phyloP scores from a whole-genome alignment of 768 basidiomycete species.

The Boletus rubroflammeus region DNA sequence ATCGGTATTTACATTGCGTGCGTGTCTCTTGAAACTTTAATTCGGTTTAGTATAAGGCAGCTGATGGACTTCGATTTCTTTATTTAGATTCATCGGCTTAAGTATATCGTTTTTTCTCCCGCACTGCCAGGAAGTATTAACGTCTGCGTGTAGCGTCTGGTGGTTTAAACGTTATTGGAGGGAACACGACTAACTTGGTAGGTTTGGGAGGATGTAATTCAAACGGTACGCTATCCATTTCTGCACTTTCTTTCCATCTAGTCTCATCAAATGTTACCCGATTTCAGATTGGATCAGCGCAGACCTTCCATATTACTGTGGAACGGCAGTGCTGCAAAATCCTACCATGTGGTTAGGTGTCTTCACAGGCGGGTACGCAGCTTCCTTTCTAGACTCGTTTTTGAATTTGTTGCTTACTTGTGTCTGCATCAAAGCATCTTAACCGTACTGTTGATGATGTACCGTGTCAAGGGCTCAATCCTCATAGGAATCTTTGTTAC shows the following conservation, averaged over 20 bases:
- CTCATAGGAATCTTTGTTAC: slow-evolving; percentile 80
- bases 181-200: slow-evolving; percentile 65
- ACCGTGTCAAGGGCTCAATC: slow-evolving; percentile 79
- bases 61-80: slow-evolving; percentile 14
- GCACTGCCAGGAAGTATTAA: neutral
- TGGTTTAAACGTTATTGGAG: slow-evolving; percentile 75
- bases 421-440: slow-evolving; percentile 46
- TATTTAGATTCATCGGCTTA: slow-evolving; percentile 65
- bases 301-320: slow-evolving; percentile 58
- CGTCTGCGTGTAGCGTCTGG: slow-evolving; percentile 42
- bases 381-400: neutral
- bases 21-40: slow-evolving; percentile 26
- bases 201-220: slow-evolving; percentile 72
- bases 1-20: slow-evolving; percentile 87
- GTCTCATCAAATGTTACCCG: slow-evolving; percentile 4
- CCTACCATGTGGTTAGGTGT: slow-evolving; percentile 90
- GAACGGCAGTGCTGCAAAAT: slow-evolving; percentile 57
- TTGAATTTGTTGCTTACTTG: slow-evolving; percentile 5
- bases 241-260: slow-evolving; percentile 1
- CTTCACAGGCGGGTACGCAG: slow-evolving; percentile 70
- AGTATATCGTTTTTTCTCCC: slow-evolving; percentile 37
- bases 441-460: slow-evolving; percentile 78
- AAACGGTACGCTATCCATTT: slow-evolving; percentile 33
- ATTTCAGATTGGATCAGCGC: slow-evolving; percentile 39
- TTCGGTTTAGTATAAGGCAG: neutral